phyloP scores from a whole-genome alignment of 2,329 filamentous ascomycete species.

The Cladosporium sphaerospermum region DNA sequence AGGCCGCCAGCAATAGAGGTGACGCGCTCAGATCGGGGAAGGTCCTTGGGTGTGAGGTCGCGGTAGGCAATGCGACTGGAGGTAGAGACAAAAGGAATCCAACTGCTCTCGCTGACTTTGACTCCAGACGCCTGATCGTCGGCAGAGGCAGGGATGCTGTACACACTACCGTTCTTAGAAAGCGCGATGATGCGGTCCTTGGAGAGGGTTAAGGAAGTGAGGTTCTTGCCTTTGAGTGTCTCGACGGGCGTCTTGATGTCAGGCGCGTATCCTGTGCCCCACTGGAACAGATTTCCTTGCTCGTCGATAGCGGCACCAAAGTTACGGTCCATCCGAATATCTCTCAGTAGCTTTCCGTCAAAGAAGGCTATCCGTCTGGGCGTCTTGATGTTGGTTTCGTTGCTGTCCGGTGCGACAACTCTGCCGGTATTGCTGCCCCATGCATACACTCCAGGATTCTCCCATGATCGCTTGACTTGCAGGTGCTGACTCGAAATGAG shows the following conservation, averaged over 20 bases:
- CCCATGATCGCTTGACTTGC: conserved; percentile 76
- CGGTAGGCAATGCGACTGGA: conserved; percentile 63
- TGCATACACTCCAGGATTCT: conserved; percentile 80
- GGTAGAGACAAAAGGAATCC: conserved; percentile 68
- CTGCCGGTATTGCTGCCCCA: conserved; percentile 85
- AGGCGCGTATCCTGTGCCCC: conserved; percentile 72
- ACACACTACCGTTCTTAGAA: conserved; percentile 67
- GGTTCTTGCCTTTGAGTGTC: conserved; percentile 75
- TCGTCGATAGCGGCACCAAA: conserved; percentile 86
- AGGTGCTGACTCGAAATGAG: conserved; percentile 77
- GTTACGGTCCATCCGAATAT: conserved; percentile 74
- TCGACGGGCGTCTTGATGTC: conserved; percentile 56
- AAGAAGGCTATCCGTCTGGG: conserved; percentile 77
- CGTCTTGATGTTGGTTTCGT: conserved; percentile 70
- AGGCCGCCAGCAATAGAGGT: conserved; percentile 68
- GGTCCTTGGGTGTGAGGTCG: conserved; percentile 56
- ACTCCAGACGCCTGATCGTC: conserved; percentile 61
- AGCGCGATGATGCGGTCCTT: conserved; percentile 77
- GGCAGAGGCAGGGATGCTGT: conserved; percentile 73
- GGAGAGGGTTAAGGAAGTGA: conserved; percentile 70
- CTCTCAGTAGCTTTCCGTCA: conserved; percentile 73
- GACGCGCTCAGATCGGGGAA: conserved; percentile 66
- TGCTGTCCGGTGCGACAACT: conserved; percentile 78
- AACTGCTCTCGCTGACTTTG: conserved; percentile 60
- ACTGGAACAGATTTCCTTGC: conserved; percentile 82